A percentile compares a stretch with the other conserved stretches of the same genome.
phyloP scores from a whole-genome alignment of 805 yeast genomes.

The Ogataea allantospora region DNA sequence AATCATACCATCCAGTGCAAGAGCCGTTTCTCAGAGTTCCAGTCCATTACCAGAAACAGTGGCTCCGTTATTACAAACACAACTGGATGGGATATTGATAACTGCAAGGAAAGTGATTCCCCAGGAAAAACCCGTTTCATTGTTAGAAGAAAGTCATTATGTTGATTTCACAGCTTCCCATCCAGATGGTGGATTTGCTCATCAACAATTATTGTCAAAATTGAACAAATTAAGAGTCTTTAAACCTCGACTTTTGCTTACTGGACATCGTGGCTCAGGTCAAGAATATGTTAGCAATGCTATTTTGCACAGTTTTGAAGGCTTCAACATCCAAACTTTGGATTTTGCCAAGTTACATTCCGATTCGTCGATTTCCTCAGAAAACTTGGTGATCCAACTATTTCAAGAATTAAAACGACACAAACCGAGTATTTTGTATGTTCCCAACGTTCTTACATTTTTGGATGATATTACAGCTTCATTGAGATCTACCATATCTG shows the following conservation, averaged over 20 bases:
- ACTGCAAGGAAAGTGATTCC: conserved; percentile 65
- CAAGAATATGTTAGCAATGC: conserved; percentile 86
- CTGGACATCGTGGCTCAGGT: conserved; percentile 79
- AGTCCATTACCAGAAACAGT: conserved; percentile 78
- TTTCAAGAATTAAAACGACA: conserved; percentile 87
- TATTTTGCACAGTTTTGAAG: conserved; percentile 76
- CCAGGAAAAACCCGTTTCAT: conserved; percentile 47
- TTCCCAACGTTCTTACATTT: conserved; percentile 85
- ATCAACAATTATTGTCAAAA: conserved; percentile 56
- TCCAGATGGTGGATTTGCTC: conserved; percentile 62
- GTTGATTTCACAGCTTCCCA: conserved; percentile 47
- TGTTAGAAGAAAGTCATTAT: conserved; percentile 68
- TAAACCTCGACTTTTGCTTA: conserved; percentile 74
- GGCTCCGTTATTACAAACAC: conserved; percentile 56
- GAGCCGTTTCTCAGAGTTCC: conserved; percentile 68
- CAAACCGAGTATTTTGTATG: conserved; percentile 78
- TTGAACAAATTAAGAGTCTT: conserved; percentile 55
- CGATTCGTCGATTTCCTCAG: conserved; percentile 79
- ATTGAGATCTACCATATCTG: conserved; percentile 68
- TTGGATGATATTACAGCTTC: conserved; percentile 61
- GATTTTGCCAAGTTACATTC: conserved; percentile 77
- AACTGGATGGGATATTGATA: conserved; percentile 44
- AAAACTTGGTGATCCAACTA: conserved; percentile 77
- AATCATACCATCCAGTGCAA: conserved; percentile 87
- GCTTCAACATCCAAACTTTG: conserved; percentile 81